Percentiles rank a stretch among this genome's conserved stretches.
These are phyloP conservation scores for Venturia aucupariae DNA, from an alignment of 2,329 filamentous ascomycete species.

Conservation along the genomic window DNA sequence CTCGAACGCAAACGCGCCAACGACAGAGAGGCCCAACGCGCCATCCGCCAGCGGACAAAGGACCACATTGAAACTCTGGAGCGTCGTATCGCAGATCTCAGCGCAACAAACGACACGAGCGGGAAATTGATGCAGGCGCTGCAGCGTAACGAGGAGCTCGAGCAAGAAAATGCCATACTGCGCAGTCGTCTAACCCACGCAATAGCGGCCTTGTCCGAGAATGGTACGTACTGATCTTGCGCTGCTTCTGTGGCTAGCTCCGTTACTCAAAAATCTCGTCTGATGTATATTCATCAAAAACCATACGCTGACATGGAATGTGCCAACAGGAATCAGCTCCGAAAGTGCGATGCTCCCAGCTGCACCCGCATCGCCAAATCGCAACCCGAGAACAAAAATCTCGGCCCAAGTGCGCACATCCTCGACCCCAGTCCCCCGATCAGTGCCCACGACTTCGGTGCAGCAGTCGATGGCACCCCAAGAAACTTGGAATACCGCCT, in stretches of 20 bases:
- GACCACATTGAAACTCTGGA: constrained; percentile 51
- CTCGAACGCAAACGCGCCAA: constrained; percentile 52
- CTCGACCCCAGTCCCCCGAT: constrained; percentile 14
- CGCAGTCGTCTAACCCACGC: constrained; percentile 40
- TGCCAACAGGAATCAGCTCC: constrained; percentile 9
- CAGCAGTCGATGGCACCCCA: constrained; percentile 6
- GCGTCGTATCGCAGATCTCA: constrained; percentile 43
- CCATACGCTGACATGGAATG: not conserved
- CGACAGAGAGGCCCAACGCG: constrained; percentile 51
- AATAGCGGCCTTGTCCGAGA: constrained; percentile 25
- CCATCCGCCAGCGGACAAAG: constrained; percentile 49
- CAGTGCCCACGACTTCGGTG: constrained; percentile 8
- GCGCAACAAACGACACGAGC: constrained; percentile 36
- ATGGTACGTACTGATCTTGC: constrained; percentile 11
- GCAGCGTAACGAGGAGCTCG: constrained; percentile 44
- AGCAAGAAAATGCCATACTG: constrained; percentile 46
- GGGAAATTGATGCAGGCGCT: constrained; percentile 43
- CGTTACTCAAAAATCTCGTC: not conserved
- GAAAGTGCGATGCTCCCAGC: constrained; percentile 5
- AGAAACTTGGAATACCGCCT: constrained; percentile 9
- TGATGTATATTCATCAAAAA: not conserved
- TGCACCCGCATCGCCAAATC: constrained; percentile 8
- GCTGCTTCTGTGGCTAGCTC: not conserved
- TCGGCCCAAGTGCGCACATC: constrained; percentile 14
- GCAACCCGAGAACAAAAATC: constrained; percentile 7